Conservation (phyloP, 2,329 filamentous ascomycete genomes). For the Orbilia javanica region DNA sequence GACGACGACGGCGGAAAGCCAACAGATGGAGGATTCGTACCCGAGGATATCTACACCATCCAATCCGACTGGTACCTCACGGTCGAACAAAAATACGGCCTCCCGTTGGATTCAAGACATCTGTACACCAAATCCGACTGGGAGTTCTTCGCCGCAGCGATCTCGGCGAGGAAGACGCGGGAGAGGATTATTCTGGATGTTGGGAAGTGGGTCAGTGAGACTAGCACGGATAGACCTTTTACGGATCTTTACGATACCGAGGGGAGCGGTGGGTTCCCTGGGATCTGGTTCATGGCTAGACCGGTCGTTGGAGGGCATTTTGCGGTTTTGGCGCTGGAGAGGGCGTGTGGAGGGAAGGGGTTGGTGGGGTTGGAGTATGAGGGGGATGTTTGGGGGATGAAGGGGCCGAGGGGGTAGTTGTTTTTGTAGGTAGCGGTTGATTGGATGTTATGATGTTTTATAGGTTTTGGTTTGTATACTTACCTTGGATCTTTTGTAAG, state of each 20-base stretch:
- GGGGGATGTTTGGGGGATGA: constrained; percentile 52
- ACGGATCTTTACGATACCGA: constrained; percentile 88
- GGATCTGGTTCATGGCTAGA: constrained; percentile 80
- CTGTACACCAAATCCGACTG: constrained; percentile 90
- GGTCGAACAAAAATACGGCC: constrained; percentile 83
- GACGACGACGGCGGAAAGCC: neutral
- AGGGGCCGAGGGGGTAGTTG: neutral
- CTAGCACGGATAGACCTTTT: constrained; percentile 79
- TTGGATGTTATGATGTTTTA: too few relatives aligned
- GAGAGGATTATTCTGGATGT: constrained; percentile 79
- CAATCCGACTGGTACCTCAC: constrained; percentile 85
- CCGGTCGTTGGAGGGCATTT: constrained; percentile 90
- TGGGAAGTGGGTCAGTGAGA: constrained; percentile 86
- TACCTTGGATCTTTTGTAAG: too few relatives aligned
- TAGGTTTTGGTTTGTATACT: too few relatives aligned
- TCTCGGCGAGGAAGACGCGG: constrained; percentile 77
- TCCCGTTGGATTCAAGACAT: constrained; percentile 85
- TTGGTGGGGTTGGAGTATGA: constrained; percentile 70
- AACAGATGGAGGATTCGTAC: constrained; percentile 70
- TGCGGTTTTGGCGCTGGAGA: constrained; percentile 83
- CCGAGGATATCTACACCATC: constrained; percentile 79
- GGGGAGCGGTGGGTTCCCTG: constrained; percentile 79
- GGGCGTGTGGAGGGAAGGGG: constrained; percentile 80
- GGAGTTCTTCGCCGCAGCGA: constrained; percentile 88
- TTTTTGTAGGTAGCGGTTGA: neutral